Evolutionary conservation across 1,284 basidiomycete species (phyloP).

Genomic region (Apiotrichum domesticum): DNA sequence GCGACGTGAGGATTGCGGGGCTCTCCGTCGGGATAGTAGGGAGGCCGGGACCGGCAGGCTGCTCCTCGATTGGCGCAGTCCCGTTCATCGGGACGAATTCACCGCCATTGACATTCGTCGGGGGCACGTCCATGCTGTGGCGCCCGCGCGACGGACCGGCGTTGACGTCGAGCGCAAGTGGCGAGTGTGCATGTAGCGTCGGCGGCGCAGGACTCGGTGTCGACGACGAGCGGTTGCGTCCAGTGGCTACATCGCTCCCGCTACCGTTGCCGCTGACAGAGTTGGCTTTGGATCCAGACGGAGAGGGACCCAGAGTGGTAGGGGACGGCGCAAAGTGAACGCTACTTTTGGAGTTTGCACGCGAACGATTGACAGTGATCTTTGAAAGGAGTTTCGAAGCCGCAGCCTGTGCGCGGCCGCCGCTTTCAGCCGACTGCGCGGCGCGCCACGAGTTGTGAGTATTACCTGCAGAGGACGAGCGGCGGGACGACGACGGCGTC

Average conservation of each 20-base stretch:
- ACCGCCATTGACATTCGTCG: no score
- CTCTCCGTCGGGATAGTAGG: no score
- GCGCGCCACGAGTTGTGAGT: constrained; percentile 18
- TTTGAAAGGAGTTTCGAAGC: constrained; percentile 34
- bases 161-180: no score
- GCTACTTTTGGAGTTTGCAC: constrained; percentile 19
- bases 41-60: no score
- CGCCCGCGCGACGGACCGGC: no score
- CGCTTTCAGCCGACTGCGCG: constrained; percentile 1
- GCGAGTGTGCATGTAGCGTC: no score
- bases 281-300: neutral
- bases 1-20: no score
- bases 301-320: constrained; percentile 6
- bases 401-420: constrained; percentile 17
- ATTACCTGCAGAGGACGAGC: constrained; percentile 13
- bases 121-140: no score
- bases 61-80: no score
- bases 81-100: no score
- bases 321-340: constrained; percentile 20
- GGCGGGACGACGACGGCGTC: constrained; percentile 11
- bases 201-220: no score
- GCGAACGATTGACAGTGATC: constrained; percentile 20
- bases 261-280: neutral
- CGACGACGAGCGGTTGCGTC: constrained; percentile 4
- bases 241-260: neutral